Base-by-base conservation (phyloP, 192 early-diverging fungal species). In the Podochytrium sp. region DNA sequence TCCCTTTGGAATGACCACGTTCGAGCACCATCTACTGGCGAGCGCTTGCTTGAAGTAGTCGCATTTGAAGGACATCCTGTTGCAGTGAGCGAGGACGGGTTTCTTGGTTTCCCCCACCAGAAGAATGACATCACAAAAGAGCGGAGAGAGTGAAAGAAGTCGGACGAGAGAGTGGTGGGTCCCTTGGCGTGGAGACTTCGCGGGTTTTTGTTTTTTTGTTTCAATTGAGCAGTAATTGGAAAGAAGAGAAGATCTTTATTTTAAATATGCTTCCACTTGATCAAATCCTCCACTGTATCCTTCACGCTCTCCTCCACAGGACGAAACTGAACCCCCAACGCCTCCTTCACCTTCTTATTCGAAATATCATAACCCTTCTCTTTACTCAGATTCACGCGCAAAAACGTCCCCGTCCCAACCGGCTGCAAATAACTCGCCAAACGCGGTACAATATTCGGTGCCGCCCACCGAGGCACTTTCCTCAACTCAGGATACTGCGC, bases 261-360 rank as follows among this genome's bases (percentile, higher is more conserved):
- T 47, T 20, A 47, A 47, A 47, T 47, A 20, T 47, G 43, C 20
- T 47, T 47, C 55, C 55, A 57, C 55, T 29, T 57, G 55, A 57
- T 57, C 55, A 57, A 32, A 57, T 57, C 55, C 32, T 57, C 10
- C 55, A 57, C 55, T 18, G 55, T 57, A 12, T 20, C 55, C 27
- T 57, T 25, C 10, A 57, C 29, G 10, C 10, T 18, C 27, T 57
- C 55, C 27, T 57, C 55, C 10, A 57, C 55, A 18, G 32, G 20
- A 12, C 55, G 20, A 29, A 29, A 57, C 55, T 7, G 10, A 25
- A 57, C 10, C 10, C 23, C 55, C 10, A 57, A 25, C 10, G 55
- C 55, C 29, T 7, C 27, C 32, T 57, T 57, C 14, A 57, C 10
- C 55, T 57, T 57, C 29, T 20, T 7, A 25, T 57, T 57, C 6